Evolutionary conservation across 164 flowering plant species (phyloP).

Genomic region (Aristolochia californica): DNA sequence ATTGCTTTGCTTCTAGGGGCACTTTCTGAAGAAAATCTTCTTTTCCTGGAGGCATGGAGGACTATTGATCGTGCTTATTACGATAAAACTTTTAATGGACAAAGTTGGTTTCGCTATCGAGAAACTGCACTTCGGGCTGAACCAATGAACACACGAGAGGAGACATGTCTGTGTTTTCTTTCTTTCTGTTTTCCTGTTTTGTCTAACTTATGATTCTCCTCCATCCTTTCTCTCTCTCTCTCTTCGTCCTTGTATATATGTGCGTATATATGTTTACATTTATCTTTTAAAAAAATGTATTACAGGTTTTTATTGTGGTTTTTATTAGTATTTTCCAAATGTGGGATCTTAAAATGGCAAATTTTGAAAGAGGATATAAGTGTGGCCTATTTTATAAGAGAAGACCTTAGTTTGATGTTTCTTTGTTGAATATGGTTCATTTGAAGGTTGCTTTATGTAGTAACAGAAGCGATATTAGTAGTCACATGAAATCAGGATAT

Average conservation of each 20-base stretch:
- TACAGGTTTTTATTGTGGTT: background rate
- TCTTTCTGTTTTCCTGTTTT: constrained; percentile 3
- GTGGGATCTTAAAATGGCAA: too few species aligned
- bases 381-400: too few species aligned
- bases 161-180: constrained; percentile 55
- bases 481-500: too few species aligned
- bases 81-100: constrained; percentile 90
- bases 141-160: constrained; percentile 86
- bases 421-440: too few species aligned
- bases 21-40: constrained; percentile 86
- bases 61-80: constrained; percentile 89
- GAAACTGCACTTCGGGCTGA: constrained; percentile 86
- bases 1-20: constrained; percentile 42
- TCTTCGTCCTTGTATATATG: background rate
- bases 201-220: background rate
- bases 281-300: too few species aligned
- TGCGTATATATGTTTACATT: too few species aligned
- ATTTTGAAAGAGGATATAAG: too few species aligned
- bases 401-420: too few species aligned
- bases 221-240: background rate
- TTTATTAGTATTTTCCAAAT: too few species aligned
- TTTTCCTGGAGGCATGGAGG: constrained; percentile 97
- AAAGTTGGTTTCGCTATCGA: constrained; percentile 95
- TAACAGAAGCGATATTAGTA: too few species aligned
- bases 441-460: too few species aligned